phyloP scores from a whole-genome alignment of 495 filamentous ascomycete genomes.

The Lasiosphaeria miniovina region DNA sequence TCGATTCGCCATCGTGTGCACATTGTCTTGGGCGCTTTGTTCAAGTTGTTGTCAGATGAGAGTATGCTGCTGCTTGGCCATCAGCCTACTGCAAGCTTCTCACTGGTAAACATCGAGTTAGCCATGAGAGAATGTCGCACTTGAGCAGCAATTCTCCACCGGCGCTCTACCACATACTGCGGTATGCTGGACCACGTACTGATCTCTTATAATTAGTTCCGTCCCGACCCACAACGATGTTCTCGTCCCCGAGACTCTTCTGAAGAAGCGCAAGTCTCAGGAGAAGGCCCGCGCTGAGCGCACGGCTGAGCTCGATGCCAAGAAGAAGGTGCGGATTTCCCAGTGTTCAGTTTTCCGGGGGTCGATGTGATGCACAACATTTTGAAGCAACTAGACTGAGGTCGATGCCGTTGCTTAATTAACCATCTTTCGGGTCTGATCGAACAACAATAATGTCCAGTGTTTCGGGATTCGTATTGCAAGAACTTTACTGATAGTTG shows the following conservation, averaged over 20 bases:
- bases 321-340: conserved; percentile 74
- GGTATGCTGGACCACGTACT: conserved; percentile 69
- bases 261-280: conserved; percentile 99
- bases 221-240: conserved; percentile 88
- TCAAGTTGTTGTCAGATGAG: conserved; percentile 10
- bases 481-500: conserved; percentile 38
- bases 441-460: conserved; percentile 18
- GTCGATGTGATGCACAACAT: conserved; percentile 60
- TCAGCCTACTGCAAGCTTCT: conserved; percentile 36
- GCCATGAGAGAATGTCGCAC: conserved; percentile 87
- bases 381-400: conserved; percentile 79
- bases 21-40: conserved; percentile 7
- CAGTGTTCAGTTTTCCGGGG: conserved; percentile 22
- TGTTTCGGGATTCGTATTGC: conserved; percentile 6
- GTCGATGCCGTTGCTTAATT: conserved; percentile 94
- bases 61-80: neutral
- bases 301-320: conserved; percentile 73
- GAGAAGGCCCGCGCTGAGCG: conserved; percentile 94
- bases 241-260: conserved; percentile 93
- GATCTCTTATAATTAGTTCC: conserved; percentile 58
- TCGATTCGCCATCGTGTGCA: neutral
- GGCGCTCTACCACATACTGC: conserved; percentile 68
- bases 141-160: conserved; percentile 83
- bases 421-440: conserved; percentile 99
- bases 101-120: conserved; percentile 89